Evolutionary conservation across 805 yeast species (phyloP).

Genomic region (Kluyveromyces aestuarii): DNA sequence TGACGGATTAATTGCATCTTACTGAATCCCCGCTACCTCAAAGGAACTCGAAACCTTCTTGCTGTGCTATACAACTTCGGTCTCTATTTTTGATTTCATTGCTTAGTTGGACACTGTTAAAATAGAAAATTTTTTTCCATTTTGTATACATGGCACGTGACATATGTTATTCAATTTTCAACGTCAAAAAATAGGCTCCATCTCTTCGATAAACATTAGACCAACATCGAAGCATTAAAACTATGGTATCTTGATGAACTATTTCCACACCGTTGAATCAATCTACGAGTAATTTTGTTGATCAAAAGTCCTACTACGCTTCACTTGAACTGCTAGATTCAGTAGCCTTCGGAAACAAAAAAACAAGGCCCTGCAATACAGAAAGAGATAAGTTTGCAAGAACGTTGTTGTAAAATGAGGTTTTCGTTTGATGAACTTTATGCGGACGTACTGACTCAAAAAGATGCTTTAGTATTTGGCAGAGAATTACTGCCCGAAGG

Average conservation of each 20-base stretch:
- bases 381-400: neutral
- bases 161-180: neutral
- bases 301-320: too few relatives aligned
- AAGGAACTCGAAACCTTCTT: neutral
- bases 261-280: too few relatives aligned
- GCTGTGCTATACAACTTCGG: too few relatives aligned
- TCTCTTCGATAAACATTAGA: too few relatives aligned
- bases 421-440: constrained; percentile 13
- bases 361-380: neutral
- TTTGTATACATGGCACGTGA: neutral
- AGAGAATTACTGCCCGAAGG: neutral
- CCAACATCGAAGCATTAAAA: too few relatives aligned
- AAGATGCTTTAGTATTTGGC: constrained; percentile 1
- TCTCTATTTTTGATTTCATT: too few relatives aligned
- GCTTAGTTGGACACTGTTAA: neutral
- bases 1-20: constrained; percentile 6
- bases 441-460: constrained; percentile 1
- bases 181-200: neutral
- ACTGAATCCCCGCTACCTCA: neutral
- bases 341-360: neutral
- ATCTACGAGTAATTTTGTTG: too few relatives aligned
- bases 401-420: constrained; percentile 7
- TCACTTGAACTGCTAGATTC: too few relatives aligned
- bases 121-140: neutral
- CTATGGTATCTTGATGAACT: too few relatives aligned